Percentiles rank a stretch among this genome's conserved stretches.
These are phyloP conservation scores for Globisporangium abappressorium DNA, from an alignment of 352 stramenopile genomes.

Conservation along the genomic window DNA sequence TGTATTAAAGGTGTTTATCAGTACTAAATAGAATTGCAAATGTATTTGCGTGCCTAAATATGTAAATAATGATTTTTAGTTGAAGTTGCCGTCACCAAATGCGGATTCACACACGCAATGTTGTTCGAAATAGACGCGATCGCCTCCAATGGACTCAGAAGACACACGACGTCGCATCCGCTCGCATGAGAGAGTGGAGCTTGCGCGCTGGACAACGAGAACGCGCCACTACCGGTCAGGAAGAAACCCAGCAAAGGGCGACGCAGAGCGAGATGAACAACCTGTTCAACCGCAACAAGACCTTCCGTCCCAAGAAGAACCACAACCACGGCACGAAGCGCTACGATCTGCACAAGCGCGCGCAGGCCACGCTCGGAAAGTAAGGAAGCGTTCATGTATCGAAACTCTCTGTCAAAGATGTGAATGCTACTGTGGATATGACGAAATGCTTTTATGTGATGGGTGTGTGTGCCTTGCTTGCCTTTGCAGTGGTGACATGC, in stretches of 20 bases:
- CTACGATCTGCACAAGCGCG: slow-evolving; percentile 80
- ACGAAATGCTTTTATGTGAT: neutral
- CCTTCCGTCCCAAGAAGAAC: slow-evolving; percentile 84
- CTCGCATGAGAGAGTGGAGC: neutral
- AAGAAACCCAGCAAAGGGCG: neutral
- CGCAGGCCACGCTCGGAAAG: slow-evolving; percentile 79
- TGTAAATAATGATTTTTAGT: neutral
- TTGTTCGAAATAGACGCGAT: neutral
- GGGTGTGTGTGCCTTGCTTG: neutral
- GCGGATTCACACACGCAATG: neutral
- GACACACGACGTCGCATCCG: neutral
- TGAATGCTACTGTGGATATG: neutral
- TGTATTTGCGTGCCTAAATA: neutral
- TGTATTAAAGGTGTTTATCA: no score
- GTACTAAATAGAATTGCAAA: no score
- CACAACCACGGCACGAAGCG: slow-evolving; percentile 80
- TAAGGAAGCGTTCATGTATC: slow-evolving; percentile 26
- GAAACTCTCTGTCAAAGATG: slow-evolving; percentile 10
- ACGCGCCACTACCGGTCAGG: neutral
- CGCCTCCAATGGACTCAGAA: neutral
- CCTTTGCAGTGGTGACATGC: slow-evolving; percentile 54
- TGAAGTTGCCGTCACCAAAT: neutral
- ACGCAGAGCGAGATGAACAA: slow-evolving; percentile 40
- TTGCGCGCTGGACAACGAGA: neutral
- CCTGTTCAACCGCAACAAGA: slow-evolving; percentile 82